A percentile compares a stretch with the other conserved stretches of the same genome.
These are phyloP conservation scores for Cenchrus fungigraminus DNA, from an alignment of 176 grass and related monocot species.

Conservation along the genomic window DNA sequence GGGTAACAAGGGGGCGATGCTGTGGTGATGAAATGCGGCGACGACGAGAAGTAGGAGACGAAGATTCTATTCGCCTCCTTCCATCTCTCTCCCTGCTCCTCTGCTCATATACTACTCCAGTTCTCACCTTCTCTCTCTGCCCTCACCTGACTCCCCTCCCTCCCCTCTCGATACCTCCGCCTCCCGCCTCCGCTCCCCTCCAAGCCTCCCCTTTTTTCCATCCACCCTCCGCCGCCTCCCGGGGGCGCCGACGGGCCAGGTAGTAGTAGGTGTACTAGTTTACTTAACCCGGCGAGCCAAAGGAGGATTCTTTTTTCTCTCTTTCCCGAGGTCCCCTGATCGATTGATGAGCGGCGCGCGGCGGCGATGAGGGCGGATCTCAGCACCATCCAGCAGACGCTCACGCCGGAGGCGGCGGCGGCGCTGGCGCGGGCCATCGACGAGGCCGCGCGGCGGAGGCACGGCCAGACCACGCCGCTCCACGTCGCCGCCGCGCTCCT, in stretches of 20 bases:
- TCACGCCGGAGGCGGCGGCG: conserved; percentile 77
- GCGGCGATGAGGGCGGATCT: conserved; percentile 86
- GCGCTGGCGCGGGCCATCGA: conserved; percentile 70
- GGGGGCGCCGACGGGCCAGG: background rate
- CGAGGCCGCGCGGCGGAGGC: conserved; percentile 67
- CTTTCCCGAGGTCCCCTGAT: conserved; percentile 2
- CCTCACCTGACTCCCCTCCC: conserved; percentile 14
- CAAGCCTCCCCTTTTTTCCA: conserved; percentile 27
- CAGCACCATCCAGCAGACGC: conserved; percentile 92
- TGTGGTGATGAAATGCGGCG: conserved; percentile 29
- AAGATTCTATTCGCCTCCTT: conserved; percentile 60
- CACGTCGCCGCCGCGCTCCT: conserved; percentile 86
- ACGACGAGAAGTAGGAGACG: conserved; percentile 43
- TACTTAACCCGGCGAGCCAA: background rate
- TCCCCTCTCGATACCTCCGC: conserved; percentile 55
- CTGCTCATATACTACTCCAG: background rate
- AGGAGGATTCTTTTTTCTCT: conserved; percentile 33
- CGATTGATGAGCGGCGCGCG: conserved; percentile 52
- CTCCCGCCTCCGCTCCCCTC: conserved; percentile 32
- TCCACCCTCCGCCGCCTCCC: background rate
- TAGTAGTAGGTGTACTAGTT: background rate
- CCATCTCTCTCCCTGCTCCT: conserved; percentile 27
- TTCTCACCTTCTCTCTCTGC: conserved; percentile 18
- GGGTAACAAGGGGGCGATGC: background rate
- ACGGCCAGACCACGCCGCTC: conserved; percentile 84